Conservation (phyloP, 2,329 filamentous ascomycete species). For the Colletotrichum eremochloae region DNA sequence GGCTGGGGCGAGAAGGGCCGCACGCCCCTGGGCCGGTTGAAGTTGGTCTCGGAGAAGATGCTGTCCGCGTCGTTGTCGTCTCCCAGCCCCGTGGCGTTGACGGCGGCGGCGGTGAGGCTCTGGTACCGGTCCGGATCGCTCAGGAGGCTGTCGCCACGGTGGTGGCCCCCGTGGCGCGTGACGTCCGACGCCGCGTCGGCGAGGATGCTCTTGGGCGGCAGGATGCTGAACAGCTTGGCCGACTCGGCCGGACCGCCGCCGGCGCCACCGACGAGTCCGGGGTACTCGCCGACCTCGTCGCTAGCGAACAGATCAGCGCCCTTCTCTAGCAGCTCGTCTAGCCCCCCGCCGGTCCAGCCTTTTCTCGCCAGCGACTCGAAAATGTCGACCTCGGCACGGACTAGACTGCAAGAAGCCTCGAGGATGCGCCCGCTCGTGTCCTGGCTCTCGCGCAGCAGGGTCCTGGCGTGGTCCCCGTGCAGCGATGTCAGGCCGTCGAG, state of each 20-base stretch:
- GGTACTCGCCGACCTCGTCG: constrained; percentile 50
- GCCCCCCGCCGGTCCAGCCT: constrained; percentile 75
- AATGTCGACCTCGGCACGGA: constrained; percentile 77
- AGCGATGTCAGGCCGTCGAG: constrained; percentile 73
- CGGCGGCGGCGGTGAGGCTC: constrained; percentile 64
- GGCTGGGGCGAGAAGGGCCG: constrained; percentile 73
- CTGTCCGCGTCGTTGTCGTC: constrained; percentile 54
- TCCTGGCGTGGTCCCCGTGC: constrained; percentile 72
- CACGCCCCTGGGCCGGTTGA: constrained; percentile 66
- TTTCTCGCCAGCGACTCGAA: constrained; percentile 76
- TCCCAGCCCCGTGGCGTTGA: constrained; percentile 47
- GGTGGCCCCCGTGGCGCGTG: constrained; percentile 53
- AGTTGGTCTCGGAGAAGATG: constrained; percentile 64
- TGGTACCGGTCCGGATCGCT: constrained; percentile 68
- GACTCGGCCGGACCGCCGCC: constrained; percentile 52
- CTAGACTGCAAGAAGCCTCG: constrained; percentile 74
- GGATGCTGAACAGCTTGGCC: constrained; percentile 72
- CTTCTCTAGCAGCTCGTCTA: constrained; percentile 75
- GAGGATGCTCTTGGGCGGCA: constrained; percentile 74
- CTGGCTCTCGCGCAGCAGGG: constrained; percentile 72
- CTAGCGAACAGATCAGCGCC: constrained; percentile 72
- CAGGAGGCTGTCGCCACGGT: constrained; percentile 67
- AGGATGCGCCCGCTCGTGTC: constrained; percentile 73
- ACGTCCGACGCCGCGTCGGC: constrained; percentile 62
- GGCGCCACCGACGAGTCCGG: constrained; percentile 46